Base-by-base conservation (phyloP, 2,329 filamentous ascomycete genomes). In the Cytospora leucostoma region DNA sequence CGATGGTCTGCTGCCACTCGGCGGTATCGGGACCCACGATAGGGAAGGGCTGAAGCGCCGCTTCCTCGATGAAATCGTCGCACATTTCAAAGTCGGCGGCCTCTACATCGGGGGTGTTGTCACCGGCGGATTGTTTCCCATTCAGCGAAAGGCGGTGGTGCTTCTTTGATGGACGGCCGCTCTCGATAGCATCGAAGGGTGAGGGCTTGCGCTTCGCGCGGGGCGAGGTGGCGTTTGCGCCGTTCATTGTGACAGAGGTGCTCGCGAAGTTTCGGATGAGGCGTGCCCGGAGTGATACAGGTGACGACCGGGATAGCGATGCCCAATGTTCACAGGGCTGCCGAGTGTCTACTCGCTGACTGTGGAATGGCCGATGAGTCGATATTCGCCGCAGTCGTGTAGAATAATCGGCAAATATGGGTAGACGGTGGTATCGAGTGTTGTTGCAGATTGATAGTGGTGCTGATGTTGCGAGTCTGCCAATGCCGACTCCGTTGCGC, bases 1-100 rank as follows among this genome's bases (percentile, higher is more conserved):
- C 93, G 65, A 98, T 96, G 0, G 93, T 97, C 57, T 88, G 90
- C 77, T 98, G 94, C 95, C 95, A 99, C 78, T 96, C 93, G 32
- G 88, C 88, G 3, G 89, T 91, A 70, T 92, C 89, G 55, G 64
- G 75, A 68, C 32, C 82, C 77, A 56, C 75, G 66, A 78, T 74
- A 62, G 78, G 57, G 38, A 71, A 58, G 35, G 52, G 53, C 58
- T 64, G 60, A 27, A 63, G 62, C 37, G 66, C 55, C 12, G 55
- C 47, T 32, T 64, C 67, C 11, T 67, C 62, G 37, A 55, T 58
- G 21, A 50, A 52, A 17, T 67, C 64, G 35, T 65, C 59, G 40
- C 59, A 51, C 64, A 64, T 66, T 33, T 66, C 62, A 56, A 63
- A 56, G 47, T 67, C 65, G 40, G 55, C 66, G 27, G 62, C 65